Base-by-base conservation (phyloP, 2,329 filamentous ascomycete species). In the Fusarium duplospermum region DNA sequence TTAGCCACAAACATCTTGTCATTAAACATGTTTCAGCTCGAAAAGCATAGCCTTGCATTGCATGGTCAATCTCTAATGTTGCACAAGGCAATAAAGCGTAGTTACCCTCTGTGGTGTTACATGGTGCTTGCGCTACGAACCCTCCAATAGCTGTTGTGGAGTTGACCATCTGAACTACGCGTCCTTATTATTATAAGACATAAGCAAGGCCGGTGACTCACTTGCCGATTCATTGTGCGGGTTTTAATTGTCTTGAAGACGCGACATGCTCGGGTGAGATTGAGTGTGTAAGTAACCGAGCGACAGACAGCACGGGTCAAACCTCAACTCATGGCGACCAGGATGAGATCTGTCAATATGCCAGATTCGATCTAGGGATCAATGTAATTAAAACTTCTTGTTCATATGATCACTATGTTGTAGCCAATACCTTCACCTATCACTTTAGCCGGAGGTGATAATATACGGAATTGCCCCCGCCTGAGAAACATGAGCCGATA, bases 401-500 rank as follows among this genome's bases (percentile, higher is more conserved):
- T n/a, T 18, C 47, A 52, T 18, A 29, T 52, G 24, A 52, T 52
- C 16, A 29, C 24, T 52, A n/a, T 29, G n/a, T 4, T 52, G 47
- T 10, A 29, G 47, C 47, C 47, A 52, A 29, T 52, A 13, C 24
- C 6, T 52, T 52, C 47, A 52, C 18, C 6, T 3, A 8, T 52
- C 47, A 52, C 57, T 60, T 60, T 60, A 42, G 36, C 36, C 57
- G 57, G 27, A 40, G 7, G 38, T 42, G 16, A 29, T 52, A 29
- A 29, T 29, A 29, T 29, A 27, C 22, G 47, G 47, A 29, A 52
- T 52, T 52, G 18, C 9, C 47, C 47, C 47, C 24, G 47, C 47
- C 22, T 20, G 11, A 14, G n/a, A 33, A 63, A 33, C 31, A 27
- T 63, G 38, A 42, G 24, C 61, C 60, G 62, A 67, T 45, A 66